Evolutionary conservation across 495 filamentous ascomycete species (phyloP).

Genomic region (Talaromyces adpressus): DNA sequence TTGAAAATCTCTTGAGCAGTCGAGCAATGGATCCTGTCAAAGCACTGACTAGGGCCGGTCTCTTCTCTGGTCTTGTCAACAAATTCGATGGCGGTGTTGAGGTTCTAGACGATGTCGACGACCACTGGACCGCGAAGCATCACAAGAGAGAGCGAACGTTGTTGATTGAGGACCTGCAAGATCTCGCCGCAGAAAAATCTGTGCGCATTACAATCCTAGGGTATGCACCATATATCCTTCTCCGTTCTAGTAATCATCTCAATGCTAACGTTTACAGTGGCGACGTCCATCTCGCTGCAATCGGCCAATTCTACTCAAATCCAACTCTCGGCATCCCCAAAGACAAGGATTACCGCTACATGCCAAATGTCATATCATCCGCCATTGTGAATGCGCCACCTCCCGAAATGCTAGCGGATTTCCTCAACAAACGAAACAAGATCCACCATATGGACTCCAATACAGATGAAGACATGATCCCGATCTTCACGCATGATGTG

Average conservation of each 20-base stretch:
- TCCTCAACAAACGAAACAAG: constrained; percentile 90
- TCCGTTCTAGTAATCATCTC: not conserved
- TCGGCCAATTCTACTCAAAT: constrained; percentile 93
- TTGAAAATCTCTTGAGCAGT: constrained; percentile 72
- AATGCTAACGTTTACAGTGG: constrained; percentile 42
- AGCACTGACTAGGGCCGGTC: constrained; percentile 71
- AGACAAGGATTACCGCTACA: constrained; percentile 88
- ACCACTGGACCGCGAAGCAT: constrained; percentile 95
- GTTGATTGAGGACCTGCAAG: constrained; percentile 83
- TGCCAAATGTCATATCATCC: constrained; percentile 83
- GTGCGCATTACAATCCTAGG: constrained; percentile 84
- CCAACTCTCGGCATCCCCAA: constrained; percentile 68
- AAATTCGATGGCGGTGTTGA: constrained; percentile 89
- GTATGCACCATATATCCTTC: constrained; percentile 24
- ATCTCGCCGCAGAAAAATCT: constrained; percentile 82
- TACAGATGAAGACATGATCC: constrained; percentile 94
- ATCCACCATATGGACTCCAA: constrained; percentile 68
- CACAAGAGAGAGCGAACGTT: constrained; percentile 84
- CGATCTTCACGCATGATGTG: constrained; percentile 81
- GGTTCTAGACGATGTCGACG: constrained; percentile 84
- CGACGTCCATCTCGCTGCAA: constrained; percentile 87
- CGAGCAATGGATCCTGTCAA: constrained; percentile 80
- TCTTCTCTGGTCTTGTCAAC: constrained; percentile 78
- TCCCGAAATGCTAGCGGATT: constrained; percentile 80
- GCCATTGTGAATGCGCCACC: constrained; percentile 89